These are phyloP conservation scores for Fraxinus paxiana DNA, from an alignment of 305 asterid genomes.

Conservation along the genomic window DNA sequence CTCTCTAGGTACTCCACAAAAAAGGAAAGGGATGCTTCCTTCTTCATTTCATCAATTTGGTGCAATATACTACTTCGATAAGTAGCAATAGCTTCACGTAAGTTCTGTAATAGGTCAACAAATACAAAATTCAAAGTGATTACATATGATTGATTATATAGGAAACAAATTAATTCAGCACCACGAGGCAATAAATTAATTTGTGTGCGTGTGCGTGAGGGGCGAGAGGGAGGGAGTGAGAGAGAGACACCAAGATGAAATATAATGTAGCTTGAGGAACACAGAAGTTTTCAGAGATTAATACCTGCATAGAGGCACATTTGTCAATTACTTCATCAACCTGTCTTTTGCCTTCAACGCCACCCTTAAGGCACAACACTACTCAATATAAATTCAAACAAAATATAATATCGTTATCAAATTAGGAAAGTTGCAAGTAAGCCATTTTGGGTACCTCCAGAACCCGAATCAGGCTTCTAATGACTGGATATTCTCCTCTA, in stretches of 20 bases:
- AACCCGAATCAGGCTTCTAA: constrained; percentile 94
- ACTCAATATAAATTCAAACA: constrained; percentile 45
- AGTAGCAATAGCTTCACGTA: constrained; percentile 91
- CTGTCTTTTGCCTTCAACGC: constrained; percentile 96
- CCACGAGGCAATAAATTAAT: constrained; percentile 14
- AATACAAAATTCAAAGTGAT: constrained; percentile 22
- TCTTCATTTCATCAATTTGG: constrained; percentile 97
- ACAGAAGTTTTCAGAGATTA: constrained; percentile 19
- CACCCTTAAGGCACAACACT: constrained; percentile 66
- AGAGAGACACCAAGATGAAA: background rate
- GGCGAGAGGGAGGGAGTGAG: background rate
- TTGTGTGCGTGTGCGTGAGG: background rate
- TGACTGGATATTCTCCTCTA: constrained; percentile 91
- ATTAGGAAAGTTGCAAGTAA: constrained; percentile 24
- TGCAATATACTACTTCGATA: constrained; percentile 87
- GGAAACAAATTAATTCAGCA: constrained; percentile 10
- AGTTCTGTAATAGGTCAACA: constrained; percentile 53
- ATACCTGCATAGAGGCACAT: constrained; percentile 98
- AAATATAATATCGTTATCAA: constrained; percentile 22
- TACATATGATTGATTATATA: background rate
- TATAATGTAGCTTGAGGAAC: background rate
- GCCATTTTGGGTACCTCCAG: constrained; percentile 61
- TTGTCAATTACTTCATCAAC: constrained; percentile 94
- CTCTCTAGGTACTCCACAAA: constrained; percentile 98
- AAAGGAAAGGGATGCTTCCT: constrained; percentile 94